Percentiles rank a stretch among this genome's conserved stretches.
Evolutionary conservation across 2,329 filamentous ascomycete species (phyloP).

Genomic region (Alternaria metachromatica): DNA sequence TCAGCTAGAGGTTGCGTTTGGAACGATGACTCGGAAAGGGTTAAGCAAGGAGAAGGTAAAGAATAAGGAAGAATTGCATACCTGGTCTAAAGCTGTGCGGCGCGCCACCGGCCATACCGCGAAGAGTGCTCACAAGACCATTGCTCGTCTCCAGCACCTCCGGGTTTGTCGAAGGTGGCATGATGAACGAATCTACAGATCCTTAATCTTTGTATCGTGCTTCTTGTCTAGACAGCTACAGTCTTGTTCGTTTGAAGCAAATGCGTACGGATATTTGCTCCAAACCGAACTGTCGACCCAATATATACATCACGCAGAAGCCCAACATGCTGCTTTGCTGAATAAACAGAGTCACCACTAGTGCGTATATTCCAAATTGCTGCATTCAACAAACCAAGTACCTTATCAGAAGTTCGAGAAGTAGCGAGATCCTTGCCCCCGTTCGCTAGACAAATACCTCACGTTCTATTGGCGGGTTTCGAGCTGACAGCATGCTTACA

Average conservation of each 20-base stretch:
- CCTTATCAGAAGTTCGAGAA: not conserved
- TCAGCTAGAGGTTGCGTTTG: not conserved
- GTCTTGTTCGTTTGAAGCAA: too few relatives aligned
- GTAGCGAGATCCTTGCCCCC: not conserved
- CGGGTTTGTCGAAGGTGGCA: slow-evolving; percentile 41
- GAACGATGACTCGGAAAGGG: not conserved
- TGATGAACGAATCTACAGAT: slow-evolving; percentile 5
- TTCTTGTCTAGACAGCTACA: too few relatives aligned
- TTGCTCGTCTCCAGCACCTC: slow-evolving; percentile 37
- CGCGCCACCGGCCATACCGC: slow-evolving; percentile 26
- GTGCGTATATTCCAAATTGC: not conserved
- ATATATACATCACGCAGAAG: not conserved
- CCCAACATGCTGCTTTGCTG: not conserved
- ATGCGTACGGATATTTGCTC: too few relatives aligned
- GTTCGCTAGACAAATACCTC: slow-evolving; percentile 20
- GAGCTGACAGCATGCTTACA: slow-evolving; percentile 34
- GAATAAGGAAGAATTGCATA: slow-evolving; percentile 12
- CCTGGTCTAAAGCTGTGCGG: slow-evolving; percentile 41
- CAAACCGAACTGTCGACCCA: not conserved
- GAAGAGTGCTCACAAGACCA: slow-evolving; percentile 36
- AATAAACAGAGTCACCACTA: not conserved
- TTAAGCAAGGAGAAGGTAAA: not conserved
- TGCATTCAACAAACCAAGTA: not conserved
- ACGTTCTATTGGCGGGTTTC: slow-evolving; percentile 15
- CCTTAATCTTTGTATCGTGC: too few relatives aligned